Conservation (phyloP, 495 filamentous ascomycete species). For the Podospora comata region DNA sequence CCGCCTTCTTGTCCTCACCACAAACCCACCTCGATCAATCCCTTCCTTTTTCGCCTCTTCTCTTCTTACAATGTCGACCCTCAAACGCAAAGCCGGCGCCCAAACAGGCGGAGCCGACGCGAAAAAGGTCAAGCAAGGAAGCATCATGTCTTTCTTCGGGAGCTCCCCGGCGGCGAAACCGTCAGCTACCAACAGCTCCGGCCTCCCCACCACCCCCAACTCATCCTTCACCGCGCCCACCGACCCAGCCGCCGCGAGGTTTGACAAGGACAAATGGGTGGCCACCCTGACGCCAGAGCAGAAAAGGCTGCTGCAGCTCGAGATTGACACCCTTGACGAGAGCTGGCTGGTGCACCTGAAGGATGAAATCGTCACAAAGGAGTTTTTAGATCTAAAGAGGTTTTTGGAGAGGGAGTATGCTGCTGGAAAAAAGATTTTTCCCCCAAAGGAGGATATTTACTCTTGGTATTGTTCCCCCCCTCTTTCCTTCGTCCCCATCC, state of each 20-base stretch:
- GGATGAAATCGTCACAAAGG: conserved; percentile 69
- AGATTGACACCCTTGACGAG: conserved; percentile 87
- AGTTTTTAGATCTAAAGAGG: conserved; percentile 82
- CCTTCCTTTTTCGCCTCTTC: background rate
- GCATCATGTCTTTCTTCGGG: conserved; percentile 55
- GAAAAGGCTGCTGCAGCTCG: conserved; percentile 73
- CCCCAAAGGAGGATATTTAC: conserved; percentile 86
- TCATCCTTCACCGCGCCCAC: conserved; percentile 19
- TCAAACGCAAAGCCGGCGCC: conserved; percentile 68
- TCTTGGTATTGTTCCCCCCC: conserved; percentile 62
- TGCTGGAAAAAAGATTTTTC: conserved; percentile 73
- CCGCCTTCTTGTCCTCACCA: background rate
- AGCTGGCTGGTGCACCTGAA: conserved; percentile 86
- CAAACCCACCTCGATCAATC: background rate
- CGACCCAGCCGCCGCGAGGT: conserved; percentile 48
- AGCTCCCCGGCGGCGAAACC: conserved; percentile 31
- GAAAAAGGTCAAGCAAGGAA: conserved; percentile 70
- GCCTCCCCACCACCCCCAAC: conserved; percentile 16
- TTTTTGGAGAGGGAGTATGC: conserved; percentile 79
- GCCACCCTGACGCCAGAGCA: conserved; percentile 75
- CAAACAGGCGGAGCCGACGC: conserved; percentile 43
- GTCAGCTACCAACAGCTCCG: conserved; percentile 21
- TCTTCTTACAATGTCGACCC: conserved; percentile 40
- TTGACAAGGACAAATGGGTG: conserved; percentile 87
- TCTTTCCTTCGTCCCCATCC: background rate